Conservation (phyloP, 305 asterid species). For the Withania somnifera region DNA sequence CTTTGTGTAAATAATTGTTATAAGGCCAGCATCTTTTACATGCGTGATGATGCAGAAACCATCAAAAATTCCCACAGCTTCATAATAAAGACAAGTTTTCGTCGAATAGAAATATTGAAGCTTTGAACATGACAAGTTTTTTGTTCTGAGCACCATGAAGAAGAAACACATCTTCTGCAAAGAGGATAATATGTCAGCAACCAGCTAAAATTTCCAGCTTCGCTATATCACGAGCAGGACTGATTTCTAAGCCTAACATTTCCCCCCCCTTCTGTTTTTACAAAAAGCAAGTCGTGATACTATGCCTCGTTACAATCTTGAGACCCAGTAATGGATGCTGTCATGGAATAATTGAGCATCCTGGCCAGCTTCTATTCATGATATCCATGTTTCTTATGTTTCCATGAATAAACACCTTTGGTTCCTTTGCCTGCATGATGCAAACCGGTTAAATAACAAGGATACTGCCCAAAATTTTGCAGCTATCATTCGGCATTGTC, state of each 20-base stretch:
- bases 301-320: not conserved
- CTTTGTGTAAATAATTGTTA: too few species aligned
- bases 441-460: not conserved
- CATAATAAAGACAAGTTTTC: not conserved
- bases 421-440: constrained; percentile 44
- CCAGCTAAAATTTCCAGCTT: not conserved
- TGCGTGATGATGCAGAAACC: not conserved
- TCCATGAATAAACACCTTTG: constrained; percentile 67
- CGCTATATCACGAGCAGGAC: not conserved
- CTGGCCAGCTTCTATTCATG: constrained; percentile 53
- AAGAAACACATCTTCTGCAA: not conserved
- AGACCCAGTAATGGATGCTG: not conserved
- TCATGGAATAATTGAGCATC: constrained; percentile 31
- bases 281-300: not conserved
- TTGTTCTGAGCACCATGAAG: not conserved
- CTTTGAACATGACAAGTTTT: not conserved
- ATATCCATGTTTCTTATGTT: constrained; percentile 31
- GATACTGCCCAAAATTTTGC: not conserved
- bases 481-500: not conserved
- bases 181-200: not conserved
- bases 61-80: not conserved
- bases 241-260: not conserved
- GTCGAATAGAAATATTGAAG: not conserved
- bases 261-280: not conserved
- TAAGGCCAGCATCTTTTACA: too few species aligned